Evolutionary conservation across 2,329 filamentous ascomycete species (phyloP), one percentile per base, ranked within the genome.

Genomic region (Pseudomassariella vexata): DNA sequence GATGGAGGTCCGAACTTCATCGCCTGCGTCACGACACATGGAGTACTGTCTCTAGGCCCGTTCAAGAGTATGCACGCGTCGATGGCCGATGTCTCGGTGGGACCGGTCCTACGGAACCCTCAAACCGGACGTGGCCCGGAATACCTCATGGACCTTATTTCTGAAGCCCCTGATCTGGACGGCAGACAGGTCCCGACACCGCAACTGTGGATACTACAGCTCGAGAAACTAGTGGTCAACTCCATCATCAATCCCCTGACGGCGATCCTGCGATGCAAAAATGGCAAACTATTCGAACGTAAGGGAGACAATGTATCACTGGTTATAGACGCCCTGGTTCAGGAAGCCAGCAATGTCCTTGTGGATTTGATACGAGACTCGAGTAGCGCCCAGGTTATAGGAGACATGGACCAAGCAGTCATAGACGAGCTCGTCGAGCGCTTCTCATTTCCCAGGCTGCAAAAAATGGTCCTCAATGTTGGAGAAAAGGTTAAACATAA

Each of bases 211-310:
- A 41, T 67, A 8, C 48, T 70, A n/a, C 89, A 95, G 60, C 71
- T 95, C 3, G 85, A 94, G 49, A 95, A 95, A 55, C 66, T 95
- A 2, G 82, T 84, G 1, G 67, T 89, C 31, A 95, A 94, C 51
- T 70, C 76, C 21, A 65, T 89, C 19, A 76, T 95, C 47, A 94
- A 95, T 50, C 86, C 90, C 0, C 61, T 95, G n/a, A 92, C 86
- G 0, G 82, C 81, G 1, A 60, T 95, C 8, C 66, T 92, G 34
- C 71, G 83, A 33, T 82, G 80, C 52, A 76, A 76, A 40, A 95
- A 95, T 46, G 87, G 88, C n/a, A 68, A 70, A 5, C 56, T 95
- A 0, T 76, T 94, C 11, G 69, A 70, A 40, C 74, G 78, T 39
- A 66, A 67, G 37, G 42, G 49, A 6, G 49, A 55, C 8, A 57